Percentiles rank a stretch among this genome's conserved stretches.
phyloP scores from a whole-genome alignment of 1,139 yeast genomes.

The Magnusiomyces suaveolens region DNA sequence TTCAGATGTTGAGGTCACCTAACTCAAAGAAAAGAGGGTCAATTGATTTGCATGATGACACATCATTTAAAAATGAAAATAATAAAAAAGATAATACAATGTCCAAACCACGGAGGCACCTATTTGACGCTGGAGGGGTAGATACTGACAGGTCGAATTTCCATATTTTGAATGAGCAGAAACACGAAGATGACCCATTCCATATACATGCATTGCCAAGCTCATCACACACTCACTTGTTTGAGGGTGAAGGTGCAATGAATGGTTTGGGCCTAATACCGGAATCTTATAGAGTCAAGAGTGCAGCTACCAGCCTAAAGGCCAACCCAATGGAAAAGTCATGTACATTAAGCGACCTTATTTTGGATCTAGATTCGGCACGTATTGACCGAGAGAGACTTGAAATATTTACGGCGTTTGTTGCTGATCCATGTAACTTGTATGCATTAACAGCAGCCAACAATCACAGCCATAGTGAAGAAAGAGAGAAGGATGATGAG shows the following conservation, averaged over 20 bases:
- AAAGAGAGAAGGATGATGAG: not conserved
- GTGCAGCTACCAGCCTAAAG: too few relatives aligned
- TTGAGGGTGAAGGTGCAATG: too few relatives aligned
- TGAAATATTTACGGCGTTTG: constrained; percentile 3
- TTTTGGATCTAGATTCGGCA: constrained; percentile 2
- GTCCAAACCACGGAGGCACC: too few relatives aligned
- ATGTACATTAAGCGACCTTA: not conserved
- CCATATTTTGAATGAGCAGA: not conserved
- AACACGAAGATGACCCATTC: not conserved
- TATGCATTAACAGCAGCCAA: constrained; percentile 2
- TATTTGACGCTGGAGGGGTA: too few relatives aligned
- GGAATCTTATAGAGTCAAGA: not conserved
- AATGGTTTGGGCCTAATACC: not conserved
- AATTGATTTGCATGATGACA: not conserved
- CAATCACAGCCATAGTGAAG: not conserved
- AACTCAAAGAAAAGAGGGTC: not conserved
- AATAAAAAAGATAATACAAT: not conserved
- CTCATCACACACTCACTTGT: not conserved
- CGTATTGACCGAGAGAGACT: constrained; percentile 11
- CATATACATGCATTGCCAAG: not conserved
- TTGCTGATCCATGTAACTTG: not conserved
- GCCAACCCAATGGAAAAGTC: too few relatives aligned
- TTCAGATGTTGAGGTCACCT: not conserved
- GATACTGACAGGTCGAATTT: not conserved
- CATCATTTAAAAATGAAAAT: not conserved